These are phyloP conservation scores for Cucurbita maxima DNA, from an alignment of 306 rosid species.

Conservation along the genomic window DNA sequence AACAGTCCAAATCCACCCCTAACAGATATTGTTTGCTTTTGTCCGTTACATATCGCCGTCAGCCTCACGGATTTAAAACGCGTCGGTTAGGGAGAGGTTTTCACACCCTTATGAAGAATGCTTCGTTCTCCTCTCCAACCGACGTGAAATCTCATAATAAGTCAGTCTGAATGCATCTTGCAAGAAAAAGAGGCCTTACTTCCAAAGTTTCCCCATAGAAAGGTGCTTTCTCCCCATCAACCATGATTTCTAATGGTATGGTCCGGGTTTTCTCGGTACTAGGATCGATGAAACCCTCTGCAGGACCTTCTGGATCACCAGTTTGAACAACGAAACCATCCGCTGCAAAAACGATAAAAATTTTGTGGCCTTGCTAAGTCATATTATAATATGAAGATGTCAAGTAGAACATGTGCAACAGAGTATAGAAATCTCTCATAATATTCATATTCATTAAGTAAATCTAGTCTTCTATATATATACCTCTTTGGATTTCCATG, in stretches of 20 bases:
- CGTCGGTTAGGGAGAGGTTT: no score
- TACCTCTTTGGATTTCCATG: slow-evolving; percentile 98
- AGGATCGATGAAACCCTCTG: slow-evolving; percentile 96
- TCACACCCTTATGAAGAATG: no score
- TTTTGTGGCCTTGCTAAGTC: slow-evolving; percentile 2
- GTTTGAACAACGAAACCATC: slow-evolving; percentile 97
- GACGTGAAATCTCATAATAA: no score
- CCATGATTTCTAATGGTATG: slow-evolving; percentile 70
- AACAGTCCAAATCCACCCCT: no score
- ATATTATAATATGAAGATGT: background rate
- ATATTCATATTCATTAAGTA: background rate
- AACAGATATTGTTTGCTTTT: no score
- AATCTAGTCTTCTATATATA: slow-evolving; percentile 13
- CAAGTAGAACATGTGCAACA: background rate
- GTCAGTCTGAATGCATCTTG: background rate
- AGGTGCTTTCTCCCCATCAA: slow-evolving; percentile 69
- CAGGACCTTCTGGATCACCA: slow-evolving; percentile 99
- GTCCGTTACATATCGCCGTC: no score
- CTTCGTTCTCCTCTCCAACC: no score
- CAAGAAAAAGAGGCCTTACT: slow-evolving; percentile 27
- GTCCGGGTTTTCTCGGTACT: slow-evolving; percentile 85
- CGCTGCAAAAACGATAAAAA: slow-evolving; percentile 33
- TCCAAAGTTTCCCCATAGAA: slow-evolving; percentile 80
- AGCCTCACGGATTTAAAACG: no score
- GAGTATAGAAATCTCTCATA: background rate